Conservation (phyloP, 176 grass and related monocot genomes). For the Raddia guianensis region DNA sequence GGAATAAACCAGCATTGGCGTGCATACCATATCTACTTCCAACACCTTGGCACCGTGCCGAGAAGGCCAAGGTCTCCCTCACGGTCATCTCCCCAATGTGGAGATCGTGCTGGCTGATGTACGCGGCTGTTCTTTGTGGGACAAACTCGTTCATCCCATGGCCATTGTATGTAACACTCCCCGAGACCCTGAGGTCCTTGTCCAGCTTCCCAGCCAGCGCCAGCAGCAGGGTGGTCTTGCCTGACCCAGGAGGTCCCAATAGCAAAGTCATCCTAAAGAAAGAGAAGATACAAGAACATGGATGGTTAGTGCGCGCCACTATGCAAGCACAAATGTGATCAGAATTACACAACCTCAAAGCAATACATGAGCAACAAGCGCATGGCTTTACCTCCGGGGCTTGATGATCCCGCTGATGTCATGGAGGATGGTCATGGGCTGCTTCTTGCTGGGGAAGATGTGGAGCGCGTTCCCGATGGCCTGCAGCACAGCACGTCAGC, state of each 20-base stretch:
- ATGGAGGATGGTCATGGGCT: slow-evolving; percentile 62
- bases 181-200: slow-evolving; percentile 62
- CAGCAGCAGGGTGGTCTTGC: slow-evolving; percentile 81
- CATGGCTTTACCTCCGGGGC: slow-evolving; percentile 44
- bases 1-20: not conserved
- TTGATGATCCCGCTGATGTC: slow-evolving; percentile 69
- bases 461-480: slow-evolving; percentile 59
- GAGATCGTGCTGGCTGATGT: slow-evolving; percentile 91
- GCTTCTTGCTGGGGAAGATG: slow-evolving; percentile 59
- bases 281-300: not conserved
- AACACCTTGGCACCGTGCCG: slow-evolving; percentile 81
- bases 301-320: not conserved
- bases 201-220: slow-evolving; percentile 86
- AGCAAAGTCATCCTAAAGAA: slow-evolving; percentile 77
- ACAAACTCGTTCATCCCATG: slow-evolving; percentile 86
- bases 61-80: slow-evolving; percentile 84
- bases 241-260: slow-evolving; percentile 73
- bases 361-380: not conserved
- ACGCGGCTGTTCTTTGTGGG: slow-evolving; percentile 73
- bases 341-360: not conserved
- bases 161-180: slow-evolving; percentile 86
- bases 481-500: slow-evolving; percentile 22
- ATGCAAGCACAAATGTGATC: not conserved
- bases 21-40: slow-evolving; percentile 72
- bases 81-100: slow-evolving; percentile 96